Conservation (phyloP, 1,139 yeast species). For the Candida smagusa region DNA sequence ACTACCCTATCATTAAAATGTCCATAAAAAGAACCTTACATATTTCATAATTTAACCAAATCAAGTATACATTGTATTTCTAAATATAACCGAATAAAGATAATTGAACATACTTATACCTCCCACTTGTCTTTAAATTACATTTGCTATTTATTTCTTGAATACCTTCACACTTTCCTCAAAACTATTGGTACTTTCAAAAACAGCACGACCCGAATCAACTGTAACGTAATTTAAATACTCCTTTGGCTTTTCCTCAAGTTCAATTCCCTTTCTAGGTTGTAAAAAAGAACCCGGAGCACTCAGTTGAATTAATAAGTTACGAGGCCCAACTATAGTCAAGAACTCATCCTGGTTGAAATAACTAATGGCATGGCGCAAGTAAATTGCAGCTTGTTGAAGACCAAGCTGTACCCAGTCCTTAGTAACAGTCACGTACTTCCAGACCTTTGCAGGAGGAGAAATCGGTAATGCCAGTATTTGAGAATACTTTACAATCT, state of each 20-base stretch:
- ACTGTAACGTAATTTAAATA: constrained; percentile 46
- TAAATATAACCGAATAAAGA: too few relatives aligned
- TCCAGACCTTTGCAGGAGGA: constrained; percentile 6
- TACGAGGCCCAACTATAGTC: constrained; percentile 54
- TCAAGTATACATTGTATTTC: background rate
- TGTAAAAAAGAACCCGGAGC: constrained; percentile 6
- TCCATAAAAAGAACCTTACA: too few relatives aligned
- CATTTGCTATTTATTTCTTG: too few relatives aligned
- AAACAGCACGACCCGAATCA: constrained; percentile 33
- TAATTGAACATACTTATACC: too few relatives aligned
- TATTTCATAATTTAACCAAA: too few relatives aligned
- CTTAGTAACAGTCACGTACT: constrained; percentile 6
- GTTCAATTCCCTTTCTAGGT: background rate
- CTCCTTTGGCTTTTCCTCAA: constrained; percentile 21
- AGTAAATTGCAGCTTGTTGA: constrained; percentile 1
- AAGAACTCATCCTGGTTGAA: constrained; percentile 27
- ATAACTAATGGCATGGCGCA: background rate
- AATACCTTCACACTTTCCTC: constrained; percentile 29
- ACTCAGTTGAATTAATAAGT: constrained; percentile 46
- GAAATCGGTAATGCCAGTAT: constrained; percentile 9
- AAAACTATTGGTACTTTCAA: constrained; percentile 44
- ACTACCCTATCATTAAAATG: too few relatives aligned
- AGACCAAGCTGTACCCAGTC: constrained; percentile 4
- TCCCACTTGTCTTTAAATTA: too few relatives aligned
- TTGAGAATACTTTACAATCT: constrained; percentile 1